phyloP scores from a whole-genome alignment of 371 early-diverging fungal genomes.

The Rhizopus microsporus region DNA sequence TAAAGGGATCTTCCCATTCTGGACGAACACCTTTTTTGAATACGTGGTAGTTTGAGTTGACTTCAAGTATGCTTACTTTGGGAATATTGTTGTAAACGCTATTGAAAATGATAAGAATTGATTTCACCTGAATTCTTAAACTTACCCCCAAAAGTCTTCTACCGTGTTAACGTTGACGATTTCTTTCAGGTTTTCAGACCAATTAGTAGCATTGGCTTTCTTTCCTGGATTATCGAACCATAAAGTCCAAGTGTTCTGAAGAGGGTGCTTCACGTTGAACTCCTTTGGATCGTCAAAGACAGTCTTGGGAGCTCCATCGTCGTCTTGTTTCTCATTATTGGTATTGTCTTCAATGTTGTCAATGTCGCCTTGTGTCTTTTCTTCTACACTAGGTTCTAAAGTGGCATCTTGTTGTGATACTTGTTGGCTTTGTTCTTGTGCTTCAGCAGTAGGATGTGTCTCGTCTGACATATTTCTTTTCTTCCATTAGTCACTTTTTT shows the following conservation, averaged over 20 bases:
- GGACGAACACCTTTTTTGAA: slow-evolving; percentile 96
- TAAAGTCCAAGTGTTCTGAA: slow-evolving; percentile 88
- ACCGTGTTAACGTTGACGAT: slow-evolving; percentile 86
- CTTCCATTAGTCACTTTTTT: slow-evolving; percentile 10
- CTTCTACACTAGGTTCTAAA: neutral
- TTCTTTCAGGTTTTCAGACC: slow-evolving; percentile 89
- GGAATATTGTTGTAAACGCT: slow-evolving; percentile 81
- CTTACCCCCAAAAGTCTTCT: slow-evolving; percentile 95
- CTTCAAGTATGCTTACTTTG: slow-evolving; percentile 70
- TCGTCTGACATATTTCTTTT: slow-evolving; percentile 10
- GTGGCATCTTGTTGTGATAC: slow-evolving; percentile 1
- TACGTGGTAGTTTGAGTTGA: slow-evolving; percentile 89
- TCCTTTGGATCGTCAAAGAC: slow-evolving; percentile 68
- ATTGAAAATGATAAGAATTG: neutral
- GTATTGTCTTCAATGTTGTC: slow-evolving; percentile 1
- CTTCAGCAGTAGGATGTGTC: slow-evolving; percentile 23
- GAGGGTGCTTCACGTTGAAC: slow-evolving; percentile 87
- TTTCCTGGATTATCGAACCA: slow-evolving; percentile 92
- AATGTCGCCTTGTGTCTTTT: neutral
- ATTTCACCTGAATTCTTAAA: neutral
- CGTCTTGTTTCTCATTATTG: neutral
- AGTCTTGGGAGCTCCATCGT: slow-evolving; percentile 59
- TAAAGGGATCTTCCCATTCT: slow-evolving; percentile 97
- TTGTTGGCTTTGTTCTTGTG: slow-evolving; percentile 13
- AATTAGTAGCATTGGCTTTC: slow-evolving; percentile 74